Base-by-base conservation (phyloP, 2,329 filamentous ascomycete species). In the Diaporthe longicolla region DNA sequence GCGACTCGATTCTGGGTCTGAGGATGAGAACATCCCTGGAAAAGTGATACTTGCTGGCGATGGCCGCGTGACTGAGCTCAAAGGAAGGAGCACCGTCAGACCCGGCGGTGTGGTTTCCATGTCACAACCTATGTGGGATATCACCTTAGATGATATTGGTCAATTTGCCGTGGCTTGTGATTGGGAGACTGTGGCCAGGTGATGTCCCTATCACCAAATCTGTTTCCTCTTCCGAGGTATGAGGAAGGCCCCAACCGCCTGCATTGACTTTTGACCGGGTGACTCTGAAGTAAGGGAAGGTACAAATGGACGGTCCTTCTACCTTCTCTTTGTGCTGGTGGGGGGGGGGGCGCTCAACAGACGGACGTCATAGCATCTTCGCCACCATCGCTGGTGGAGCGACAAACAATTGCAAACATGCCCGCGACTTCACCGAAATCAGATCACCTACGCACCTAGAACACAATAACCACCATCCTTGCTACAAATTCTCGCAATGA, bases 81-180 rank as follows among this genome's bases (percentile, higher is more conserved):
- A 77, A 37, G 76, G 76, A 32, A 77, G 76, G 65, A 79, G 76
- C 54, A 66, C 77, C 29, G 79, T 84, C 8, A 70, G 11, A 1
- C 73, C 74, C 1, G 82, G 82, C 19, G 72, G 75, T 11, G 50
- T 81, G 26, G 77, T 86, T 2, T 78, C 79, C 1, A 78, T 85
- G 57, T 80, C 77, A 48, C 80, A 81, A 48, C 83, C 83, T 4
- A 80, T 79, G 19, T 85, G 83, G 83, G 82, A 84, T 63, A 78
- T 84, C 17, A 71, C 77, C 35, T 73, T 85, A 1, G 78, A 77
- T 26, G 78, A 68, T 4, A 77, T 79, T 45, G 81, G 81, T 4
- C 77, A 76, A 5, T 84, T 83, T 80, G 79, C 77, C 5, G 82
- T 85, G 29, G 82, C 81, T 26, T 84, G 82, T 69, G 82, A 84